These are phyloP conservation scores for Aspergillus sp. DNA, from an alignment of 2,329 filamentous ascomycete genomes.

Conservation along the genomic window DNA sequence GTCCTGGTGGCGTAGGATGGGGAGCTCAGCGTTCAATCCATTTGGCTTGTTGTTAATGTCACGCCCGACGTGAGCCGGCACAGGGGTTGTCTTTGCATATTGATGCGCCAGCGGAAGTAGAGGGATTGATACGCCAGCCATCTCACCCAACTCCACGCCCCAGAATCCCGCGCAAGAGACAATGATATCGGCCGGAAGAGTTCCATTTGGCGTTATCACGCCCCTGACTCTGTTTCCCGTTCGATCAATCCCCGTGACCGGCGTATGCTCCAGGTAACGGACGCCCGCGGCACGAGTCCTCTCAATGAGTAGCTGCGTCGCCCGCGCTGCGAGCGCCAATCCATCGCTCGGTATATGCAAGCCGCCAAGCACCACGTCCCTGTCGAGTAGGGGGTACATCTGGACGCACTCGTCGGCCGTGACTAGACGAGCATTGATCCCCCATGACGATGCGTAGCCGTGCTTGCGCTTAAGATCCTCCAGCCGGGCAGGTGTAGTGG, in stretches of 20 bases:
- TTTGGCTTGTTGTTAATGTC: slow-evolving; percentile 42
- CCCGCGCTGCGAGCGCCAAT: slow-evolving; percentile 59
- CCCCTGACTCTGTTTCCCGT: slow-evolving; percentile 53
- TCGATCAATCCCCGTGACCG: slow-evolving; percentile 57
- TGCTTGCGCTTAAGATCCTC: slow-evolving; percentile 63
- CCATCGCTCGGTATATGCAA: slow-evolving; percentile 61
- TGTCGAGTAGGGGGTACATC: slow-evolving; percentile 55
- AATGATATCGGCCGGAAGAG: slow-evolving; percentile 57
- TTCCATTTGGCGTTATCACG: slow-evolving; percentile 50
- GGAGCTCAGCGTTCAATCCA: slow-evolving; percentile 48
- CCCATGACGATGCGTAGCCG: slow-evolving; percentile 61
- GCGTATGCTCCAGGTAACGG: slow-evolving; percentile 54
- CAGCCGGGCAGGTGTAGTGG: slow-evolving; percentile 57
- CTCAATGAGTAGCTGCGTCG: slow-evolving; percentile 60
- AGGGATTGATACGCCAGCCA: slow-evolving; percentile 58
- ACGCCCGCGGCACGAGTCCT: slow-evolving; percentile 59
- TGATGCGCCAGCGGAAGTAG: slow-evolving; percentile 62
- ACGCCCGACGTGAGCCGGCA: slow-evolving; percentile 45
- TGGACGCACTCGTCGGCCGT: slow-evolving; percentile 51
- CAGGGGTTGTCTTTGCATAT: slow-evolving; percentile 59
- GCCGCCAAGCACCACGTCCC: slow-evolving; percentile 55
- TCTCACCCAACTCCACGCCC: slow-evolving; percentile 63
- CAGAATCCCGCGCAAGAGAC: slow-evolving; percentile 65
- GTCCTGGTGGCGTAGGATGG: slow-evolving; percentile 63
- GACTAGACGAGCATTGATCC: slow-evolving; percentile 55